Percentiles rank a stretch among this genome's conserved stretches.
Conservation (phyloP, 1,284 basidiomycete genomes). For the Sanguinoderma infundibulare region DNA sequence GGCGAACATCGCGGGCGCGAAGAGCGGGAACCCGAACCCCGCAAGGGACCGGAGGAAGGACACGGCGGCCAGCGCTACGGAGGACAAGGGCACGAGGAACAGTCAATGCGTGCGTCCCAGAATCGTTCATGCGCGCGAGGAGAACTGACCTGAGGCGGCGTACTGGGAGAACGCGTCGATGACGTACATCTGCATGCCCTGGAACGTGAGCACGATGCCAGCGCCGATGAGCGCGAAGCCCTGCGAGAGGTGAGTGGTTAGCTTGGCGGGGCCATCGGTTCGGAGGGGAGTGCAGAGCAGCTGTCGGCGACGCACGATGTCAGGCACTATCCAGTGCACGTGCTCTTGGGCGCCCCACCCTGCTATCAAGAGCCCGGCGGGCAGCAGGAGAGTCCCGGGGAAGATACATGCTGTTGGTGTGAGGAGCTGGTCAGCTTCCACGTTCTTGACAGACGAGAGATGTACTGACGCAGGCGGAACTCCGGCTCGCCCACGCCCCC, state of each 20-base stretch:
- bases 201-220: conserved; percentile 57
- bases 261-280: background rate
- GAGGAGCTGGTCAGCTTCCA: background rate
- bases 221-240: conserved; percentile 57
- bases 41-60: conserved; percentile 59
- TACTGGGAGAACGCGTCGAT: conserved; percentile 68
- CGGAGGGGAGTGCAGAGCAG: conserved; percentile 2
- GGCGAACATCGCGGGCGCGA: conserved; percentile 66
- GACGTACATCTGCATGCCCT: conserved; percentile 63
- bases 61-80: conserved; percentile 58
- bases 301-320: conserved; percentile 57
- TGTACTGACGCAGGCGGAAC: conserved; percentile 40
- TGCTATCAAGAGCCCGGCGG: conserved; percentile 61
- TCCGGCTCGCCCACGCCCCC: conserved; percentile 62
- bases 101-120: conserved; percentile 25
- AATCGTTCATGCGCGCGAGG: background rate
- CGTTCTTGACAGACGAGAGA: background rate
- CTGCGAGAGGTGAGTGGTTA: conserved; percentile 36
- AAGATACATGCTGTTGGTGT: conserved; percentile 56
- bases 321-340: conserved; percentile 68
- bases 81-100: background rate
- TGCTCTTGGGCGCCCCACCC: conserved; percentile 65
- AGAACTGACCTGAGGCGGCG: conserved; percentile 58
- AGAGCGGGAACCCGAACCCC: conserved; percentile 71
- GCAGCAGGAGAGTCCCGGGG: conserved; percentile 53